phyloP scores from a whole-genome alignment of 2,329 filamentous ascomycete species.

The Cladophialophora carrionii region DNA sequence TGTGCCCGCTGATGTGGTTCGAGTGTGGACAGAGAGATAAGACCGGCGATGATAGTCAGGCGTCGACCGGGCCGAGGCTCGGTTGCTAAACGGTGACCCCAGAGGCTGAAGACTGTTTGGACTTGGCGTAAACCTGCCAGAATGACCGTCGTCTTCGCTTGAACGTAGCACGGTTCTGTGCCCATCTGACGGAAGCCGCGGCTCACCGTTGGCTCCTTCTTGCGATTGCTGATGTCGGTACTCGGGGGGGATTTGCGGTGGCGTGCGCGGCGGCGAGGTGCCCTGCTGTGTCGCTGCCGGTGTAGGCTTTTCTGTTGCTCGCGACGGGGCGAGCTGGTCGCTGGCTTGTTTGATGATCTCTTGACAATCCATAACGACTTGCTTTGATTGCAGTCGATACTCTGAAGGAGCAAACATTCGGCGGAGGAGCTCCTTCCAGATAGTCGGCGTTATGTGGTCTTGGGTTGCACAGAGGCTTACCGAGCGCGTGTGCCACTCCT shows the following conservation, averaged over 20 bases:
- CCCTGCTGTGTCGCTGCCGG: conserved; percentile 2
- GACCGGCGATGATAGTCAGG: not conserved
- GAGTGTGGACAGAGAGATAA: not conserved
- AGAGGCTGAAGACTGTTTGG: not conserved
- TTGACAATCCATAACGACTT: conserved; percentile 14
- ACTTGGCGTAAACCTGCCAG: not conserved
- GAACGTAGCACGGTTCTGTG: not conserved
- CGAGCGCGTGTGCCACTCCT: conserved; percentile 35
- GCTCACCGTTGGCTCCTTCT: not conserved
- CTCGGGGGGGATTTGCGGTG: conserved; percentile 9
- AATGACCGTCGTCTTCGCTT: not conserved
- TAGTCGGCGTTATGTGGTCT: conserved; percentile 38
- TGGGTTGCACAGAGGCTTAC: conserved; percentile 21
- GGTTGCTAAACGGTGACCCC: not conserved
- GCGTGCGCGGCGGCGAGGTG: conserved; percentile 7
- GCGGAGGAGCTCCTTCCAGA: conserved; percentile 22
- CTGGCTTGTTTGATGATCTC: conserved; percentile 15
- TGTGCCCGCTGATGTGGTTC: not conserved
- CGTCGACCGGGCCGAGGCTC: not conserved
- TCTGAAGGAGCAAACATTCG: conserved; percentile 19
- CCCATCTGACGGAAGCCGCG: conserved; percentile 4
- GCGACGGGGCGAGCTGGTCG: not conserved
- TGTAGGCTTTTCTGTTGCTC: not conserved
- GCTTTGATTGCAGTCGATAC: conserved; percentile 14
- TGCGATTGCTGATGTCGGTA: not conserved